Percentiles rank a stretch among this genome's conserved stretches.
Conservation (phyloP, 495 filamentous ascomycete species). For the Penicillium paradoxum region DNA sequence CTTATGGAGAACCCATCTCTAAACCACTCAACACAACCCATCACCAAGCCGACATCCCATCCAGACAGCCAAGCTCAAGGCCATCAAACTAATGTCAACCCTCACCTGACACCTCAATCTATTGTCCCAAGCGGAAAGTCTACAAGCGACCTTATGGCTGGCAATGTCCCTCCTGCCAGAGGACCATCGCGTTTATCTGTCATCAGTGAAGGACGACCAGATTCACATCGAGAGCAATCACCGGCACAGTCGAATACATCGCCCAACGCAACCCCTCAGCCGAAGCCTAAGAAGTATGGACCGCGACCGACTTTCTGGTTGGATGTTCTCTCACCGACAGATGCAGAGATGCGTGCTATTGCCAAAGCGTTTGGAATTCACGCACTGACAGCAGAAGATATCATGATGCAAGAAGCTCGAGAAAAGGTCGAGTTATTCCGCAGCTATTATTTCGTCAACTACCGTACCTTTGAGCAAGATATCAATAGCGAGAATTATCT, state of each 20-base stretch:
- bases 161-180: slow-evolving; percentile 27
- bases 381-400: slow-evolving; percentile 90
- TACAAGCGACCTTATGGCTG: slow-evolving; percentile 19
- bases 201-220: slow-evolving; percentile 32
- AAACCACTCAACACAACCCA: slow-evolving; percentile 2
- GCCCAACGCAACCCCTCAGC: slow-evolving; percentile 14
- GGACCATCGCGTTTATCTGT: slow-evolving; percentile 27
- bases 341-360: slow-evolving; percentile 86
- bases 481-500: slow-evolving; percentile 80
- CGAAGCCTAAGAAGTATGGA: slow-evolving; percentile 64
- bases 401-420: slow-evolving; percentile 92
- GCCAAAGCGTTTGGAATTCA: slow-evolving; percentile 93
- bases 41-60: slow-evolving; percentile 1
- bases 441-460: slow-evolving; percentile 98
- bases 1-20: slow-evolving; percentile 5
- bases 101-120: background rate
- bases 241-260: slow-evolving; percentile 20
- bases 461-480: slow-evolving; percentile 95
- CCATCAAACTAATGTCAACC: slow-evolving; percentile 6
- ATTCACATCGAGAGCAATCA: slow-evolving; percentile 23
- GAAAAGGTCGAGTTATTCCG: slow-evolving; percentile 98
- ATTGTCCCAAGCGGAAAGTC: slow-evolving; percentile 8
- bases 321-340: slow-evolving; percentile 84
- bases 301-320: slow-evolving; percentile 94
- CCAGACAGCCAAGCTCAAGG: background rate